phyloP scores from a whole-genome alignment of 2,329 filamentous ascomycete species.

The Sodiomyces alkalinus region DNA sequence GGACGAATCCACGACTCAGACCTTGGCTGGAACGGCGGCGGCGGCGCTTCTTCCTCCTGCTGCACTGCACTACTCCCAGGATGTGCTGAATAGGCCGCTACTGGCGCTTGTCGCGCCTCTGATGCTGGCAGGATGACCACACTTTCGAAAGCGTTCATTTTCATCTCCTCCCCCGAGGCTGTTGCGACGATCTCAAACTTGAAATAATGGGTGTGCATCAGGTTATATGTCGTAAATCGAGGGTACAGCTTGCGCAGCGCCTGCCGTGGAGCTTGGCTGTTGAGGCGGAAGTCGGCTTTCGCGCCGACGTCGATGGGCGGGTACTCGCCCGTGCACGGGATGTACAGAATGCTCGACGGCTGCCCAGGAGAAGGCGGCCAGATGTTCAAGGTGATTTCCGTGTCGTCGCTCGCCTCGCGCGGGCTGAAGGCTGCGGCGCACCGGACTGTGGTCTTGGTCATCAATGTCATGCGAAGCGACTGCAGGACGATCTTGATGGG shows the following conservation, averaged over 20 bases:
- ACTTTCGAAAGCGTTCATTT: background rate
- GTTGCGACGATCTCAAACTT: background rate
- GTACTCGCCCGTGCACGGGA: slow-evolving; percentile 1
- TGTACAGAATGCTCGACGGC: background rate
- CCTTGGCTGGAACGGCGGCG: background rate
- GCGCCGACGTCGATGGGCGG: slow-evolving; percentile 1
- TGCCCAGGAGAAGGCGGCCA: background rate
- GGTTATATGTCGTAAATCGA: background rate
- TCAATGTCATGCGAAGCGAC: slow-evolving; percentile 7
- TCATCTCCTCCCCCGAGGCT: background rate
- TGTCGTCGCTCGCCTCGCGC: slow-evolving; percentile 1
- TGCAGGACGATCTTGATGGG: slow-evolving; percentile 7
- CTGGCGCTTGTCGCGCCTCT: background rate
- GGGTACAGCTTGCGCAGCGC: background rate
- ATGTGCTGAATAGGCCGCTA: background rate
- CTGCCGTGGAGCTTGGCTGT: background rate
- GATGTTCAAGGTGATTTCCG: background rate
- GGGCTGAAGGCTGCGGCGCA: slow-evolving; percentile 5
- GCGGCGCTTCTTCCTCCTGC: background rate
- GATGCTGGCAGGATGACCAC: background rate
- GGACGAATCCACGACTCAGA: slow-evolving; percentile 2
- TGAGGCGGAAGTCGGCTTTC: background rate
- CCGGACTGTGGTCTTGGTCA: slow-evolving; percentile 5
- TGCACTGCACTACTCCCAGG: background rate
- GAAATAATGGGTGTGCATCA: slow-evolving; percentile 1